A percentile compares a stretch with the other conserved stretches of the same genome.
phyloP scores from a whole-genome alignment of 176 grass and related monocot genomes.

The Rhynchospora tenuis region DNA sequence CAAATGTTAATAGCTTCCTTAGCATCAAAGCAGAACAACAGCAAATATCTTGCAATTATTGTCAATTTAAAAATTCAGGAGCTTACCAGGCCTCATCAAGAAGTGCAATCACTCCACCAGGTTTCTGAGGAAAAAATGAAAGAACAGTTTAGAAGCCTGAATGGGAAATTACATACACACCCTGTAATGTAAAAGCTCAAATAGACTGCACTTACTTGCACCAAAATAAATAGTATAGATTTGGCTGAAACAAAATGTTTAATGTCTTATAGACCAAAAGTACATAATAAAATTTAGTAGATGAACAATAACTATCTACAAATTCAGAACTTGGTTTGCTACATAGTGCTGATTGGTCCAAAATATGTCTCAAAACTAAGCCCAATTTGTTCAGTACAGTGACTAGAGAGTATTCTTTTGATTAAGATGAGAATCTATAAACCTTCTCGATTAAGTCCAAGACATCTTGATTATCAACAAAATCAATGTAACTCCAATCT shows the following conservation, averaged over 20 bases:
- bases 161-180: constrained; percentile 3
- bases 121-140: constrained; percentile 69
- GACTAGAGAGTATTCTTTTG: neutral
- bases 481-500: constrained; percentile 99
- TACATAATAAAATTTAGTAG: neutral
- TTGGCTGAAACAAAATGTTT: neutral
- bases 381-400: neutral
- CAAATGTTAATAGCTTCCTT: constrained; percentile 30
- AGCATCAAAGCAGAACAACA: constrained; percentile 8
- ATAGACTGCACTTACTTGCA: constrained; percentile 1
- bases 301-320: neutral
- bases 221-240: neutral
- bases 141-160: constrained; percentile 21
- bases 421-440: constrained; percentile 12
- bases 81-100: constrained; percentile 99
- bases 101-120: constrained; percentile 91
- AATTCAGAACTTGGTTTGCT: neutral
- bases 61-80: constrained; percentile 18
- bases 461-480: constrained; percentile 99
- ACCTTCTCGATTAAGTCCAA: constrained; percentile 99
- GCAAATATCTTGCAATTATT: constrained; percentile 10
- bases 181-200: constrained; percentile 4
- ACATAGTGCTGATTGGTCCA: neutral
- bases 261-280: neutral
- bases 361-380: neutral